Evolutionary conservation across 805 yeast species (phyloP).

Genomic region (Yamadazyma paraphyllophila): DNA sequence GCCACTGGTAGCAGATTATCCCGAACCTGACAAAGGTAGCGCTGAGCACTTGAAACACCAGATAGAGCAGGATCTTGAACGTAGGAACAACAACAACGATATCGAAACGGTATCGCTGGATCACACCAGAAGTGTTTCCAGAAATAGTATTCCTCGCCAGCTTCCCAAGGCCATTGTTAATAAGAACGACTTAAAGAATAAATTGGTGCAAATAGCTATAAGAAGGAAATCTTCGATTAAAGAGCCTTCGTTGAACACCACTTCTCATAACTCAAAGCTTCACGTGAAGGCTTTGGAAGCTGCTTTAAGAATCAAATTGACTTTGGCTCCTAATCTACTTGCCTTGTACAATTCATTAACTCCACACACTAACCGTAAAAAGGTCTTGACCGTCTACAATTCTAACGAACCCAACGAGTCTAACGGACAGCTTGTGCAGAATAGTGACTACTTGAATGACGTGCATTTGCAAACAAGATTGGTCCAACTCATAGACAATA

Average conservation of each 20-base stretch:
- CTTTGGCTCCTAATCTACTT: conserved; percentile 44
- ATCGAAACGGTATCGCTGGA: not conserved
- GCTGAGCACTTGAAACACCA: conserved; percentile 11
- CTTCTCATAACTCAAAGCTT: conserved; percentile 23
- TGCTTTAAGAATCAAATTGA: conserved; percentile 48
- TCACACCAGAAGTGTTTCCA: not conserved
- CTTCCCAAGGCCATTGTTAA: conserved; percentile 13
- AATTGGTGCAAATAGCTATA: conserved; percentile 30
- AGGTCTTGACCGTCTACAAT: conserved; percentile 12
- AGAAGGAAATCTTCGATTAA: conserved; percentile 27
- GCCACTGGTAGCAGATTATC: not conserved
- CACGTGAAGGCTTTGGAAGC: conserved; percentile 49
- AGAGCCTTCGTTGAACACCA: not conserved
- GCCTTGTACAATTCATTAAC: conserved; percentile 43
- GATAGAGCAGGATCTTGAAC: conserved; percentile 7
- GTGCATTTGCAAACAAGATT: conserved; percentile 18
- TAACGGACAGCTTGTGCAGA: not conserved
- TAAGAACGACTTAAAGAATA: conserved; percentile 13
- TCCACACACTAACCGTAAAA: conserved; percentile 29
- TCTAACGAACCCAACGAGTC: conserved; percentile 7
- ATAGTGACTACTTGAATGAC: conserved; percentile 11
- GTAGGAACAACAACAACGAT: not conserved
- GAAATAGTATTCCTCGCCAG: not conserved
- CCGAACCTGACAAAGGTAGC: conserved; percentile 8
- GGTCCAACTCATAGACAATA: conserved; percentile 38